Evolutionary conservation across 2,329 filamentous ascomycete genomes (phyloP), one percentile per base, ranked within the genome.

Genomic region (Emydomyces testavorans): DNA sequence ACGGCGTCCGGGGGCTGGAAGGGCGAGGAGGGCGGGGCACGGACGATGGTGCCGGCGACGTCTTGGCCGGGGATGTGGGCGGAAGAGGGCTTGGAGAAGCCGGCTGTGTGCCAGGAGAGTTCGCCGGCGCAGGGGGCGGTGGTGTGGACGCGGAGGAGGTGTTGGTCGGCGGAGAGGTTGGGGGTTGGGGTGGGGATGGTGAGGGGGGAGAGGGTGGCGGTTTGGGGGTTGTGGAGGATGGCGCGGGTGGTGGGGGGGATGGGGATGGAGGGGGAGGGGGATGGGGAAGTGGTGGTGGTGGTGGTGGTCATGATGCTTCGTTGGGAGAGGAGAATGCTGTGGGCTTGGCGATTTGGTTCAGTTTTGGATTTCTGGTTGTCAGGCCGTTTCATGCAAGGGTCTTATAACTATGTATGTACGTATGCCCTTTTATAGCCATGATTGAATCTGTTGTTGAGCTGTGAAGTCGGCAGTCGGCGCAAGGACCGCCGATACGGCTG

Each of bases 121-220:
- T 73, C 71, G 11, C 65, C 63, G 2, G 63, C 59, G 34, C 65
- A 70, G 11, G 69, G 60, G 5, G 67, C 63, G 28, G 61, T 61
- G 41, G 65, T 55, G 42, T 66, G 60, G 4, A 66, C 60, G 38
- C 60, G 60, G 58, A 73, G 63, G 16, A 71, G 60, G 53, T 71
- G 62, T 49, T 67, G 61, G 20, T 52, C 38, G 23, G 42, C 54
- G 16, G 51, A 53, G 35, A 52, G 58, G 47, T 54, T 40, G 55
- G 62, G 36, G 51, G 40, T 34, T 48, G 60, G 56, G 8, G 53
- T 28, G 16, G 52, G 52, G 24, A 44, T 45, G 11, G 31, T 31
- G 23, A 41, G 42, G 6, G 50, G 44, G 32, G 45, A 41, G 1
- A 54, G 42, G 21, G 50, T 42, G 29, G 45, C 35, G 10, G 35